A percentile compares a stretch with the other conserved stretches of the same genome.
Conservation (phyloP, 305 asterid genomes). For the Solanum chacoense region DNA sequence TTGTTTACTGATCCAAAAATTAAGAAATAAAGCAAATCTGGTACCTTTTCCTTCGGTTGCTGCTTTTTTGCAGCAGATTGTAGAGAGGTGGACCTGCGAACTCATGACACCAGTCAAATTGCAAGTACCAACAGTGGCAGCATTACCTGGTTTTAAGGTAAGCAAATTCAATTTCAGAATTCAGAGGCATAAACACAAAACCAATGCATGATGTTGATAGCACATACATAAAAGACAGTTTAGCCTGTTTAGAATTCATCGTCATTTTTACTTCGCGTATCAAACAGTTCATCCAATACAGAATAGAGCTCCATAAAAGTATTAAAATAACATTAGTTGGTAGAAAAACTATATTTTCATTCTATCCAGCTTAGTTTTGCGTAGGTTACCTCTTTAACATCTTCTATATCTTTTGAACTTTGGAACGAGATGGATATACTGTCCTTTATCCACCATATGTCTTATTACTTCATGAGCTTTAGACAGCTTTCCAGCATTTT, state of each 20-base stretch:
- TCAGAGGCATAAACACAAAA: background rate
- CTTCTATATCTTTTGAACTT: conserved; percentile 63
- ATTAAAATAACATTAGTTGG: background rate
- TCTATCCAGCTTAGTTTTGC: background rate
- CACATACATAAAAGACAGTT: background rate
- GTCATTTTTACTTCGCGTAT: background rate
- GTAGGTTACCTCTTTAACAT: conserved; percentile 23
- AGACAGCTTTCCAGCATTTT: conserved; percentile 64
- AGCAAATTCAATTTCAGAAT: background rate
- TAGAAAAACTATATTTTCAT: background rate
- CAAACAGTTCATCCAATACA: background rate
- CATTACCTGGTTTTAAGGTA: background rate
- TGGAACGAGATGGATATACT: conserved; percentile 51
- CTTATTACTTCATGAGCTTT: conserved; percentile 66
- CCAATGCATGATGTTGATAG: background rate
- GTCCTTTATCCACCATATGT: conserved; percentile 79
- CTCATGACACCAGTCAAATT: background rate
- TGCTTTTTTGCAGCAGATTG: background rate
- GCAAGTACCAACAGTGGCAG: background rate
- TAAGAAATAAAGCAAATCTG: background rate
- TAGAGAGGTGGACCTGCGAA: background rate
- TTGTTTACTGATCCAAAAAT: background rate
- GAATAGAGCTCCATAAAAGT: background rate
- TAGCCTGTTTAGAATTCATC: background rate
- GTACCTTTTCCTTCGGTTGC: background rate